Percentiles rank a stretch among this genome's conserved stretches.
These are phyloP conservation scores for Malus sieversii DNA, from an alignment of 306 rosid species.

Conservation along the genomic window DNA sequence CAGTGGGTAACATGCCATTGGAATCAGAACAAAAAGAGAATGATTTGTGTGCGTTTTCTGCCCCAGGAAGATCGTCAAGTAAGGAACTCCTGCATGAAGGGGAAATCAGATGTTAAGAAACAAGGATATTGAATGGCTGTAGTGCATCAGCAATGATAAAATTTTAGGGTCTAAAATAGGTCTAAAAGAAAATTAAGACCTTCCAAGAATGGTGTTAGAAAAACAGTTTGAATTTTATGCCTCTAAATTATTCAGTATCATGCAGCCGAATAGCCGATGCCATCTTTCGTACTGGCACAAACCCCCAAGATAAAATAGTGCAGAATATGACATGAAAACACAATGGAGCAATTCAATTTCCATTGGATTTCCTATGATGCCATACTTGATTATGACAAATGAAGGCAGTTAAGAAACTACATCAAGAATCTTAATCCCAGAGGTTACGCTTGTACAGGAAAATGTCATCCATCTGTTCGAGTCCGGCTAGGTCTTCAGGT, in stretches of 20 bases:
- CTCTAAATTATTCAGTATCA: conserved; percentile 17
- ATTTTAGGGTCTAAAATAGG: not conserved
- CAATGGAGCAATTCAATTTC: conserved; percentile 44
- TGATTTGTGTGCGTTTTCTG: conserved; percentile 29
- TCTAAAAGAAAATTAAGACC: conserved; percentile 19
- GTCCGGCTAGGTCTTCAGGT: conserved; percentile 47
- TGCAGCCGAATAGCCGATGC: not conserved
- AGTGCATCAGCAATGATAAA: conserved; percentile 12
- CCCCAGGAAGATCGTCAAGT: conserved; percentile 44
- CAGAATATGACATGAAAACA: conserved; percentile 29
- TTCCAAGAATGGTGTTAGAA: conserved; percentile 17
- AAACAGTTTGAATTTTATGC: conserved; percentile 14
- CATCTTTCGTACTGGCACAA: conserved; percentile 16
- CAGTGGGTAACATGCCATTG: conserved; percentile 23
- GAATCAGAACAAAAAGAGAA: conserved; percentile 40
- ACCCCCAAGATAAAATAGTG: conserved; percentile 16
- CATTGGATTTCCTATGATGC: conserved; percentile 33
- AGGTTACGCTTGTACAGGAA: conserved; percentile 71
- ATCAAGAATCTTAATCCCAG: conserved; percentile 61
- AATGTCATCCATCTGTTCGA: conserved; percentile 54
- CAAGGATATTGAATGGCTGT: conserved; percentile 40
- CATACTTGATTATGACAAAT: conserved; percentile 23
- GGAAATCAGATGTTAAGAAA: conserved; percentile 15
- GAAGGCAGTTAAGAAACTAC: conserved; percentile 33
- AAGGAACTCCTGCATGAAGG: conserved; percentile 56